Conservation (phyloP, 768 basidiomycete species). For the Lactifluus rugatus region DNA sequence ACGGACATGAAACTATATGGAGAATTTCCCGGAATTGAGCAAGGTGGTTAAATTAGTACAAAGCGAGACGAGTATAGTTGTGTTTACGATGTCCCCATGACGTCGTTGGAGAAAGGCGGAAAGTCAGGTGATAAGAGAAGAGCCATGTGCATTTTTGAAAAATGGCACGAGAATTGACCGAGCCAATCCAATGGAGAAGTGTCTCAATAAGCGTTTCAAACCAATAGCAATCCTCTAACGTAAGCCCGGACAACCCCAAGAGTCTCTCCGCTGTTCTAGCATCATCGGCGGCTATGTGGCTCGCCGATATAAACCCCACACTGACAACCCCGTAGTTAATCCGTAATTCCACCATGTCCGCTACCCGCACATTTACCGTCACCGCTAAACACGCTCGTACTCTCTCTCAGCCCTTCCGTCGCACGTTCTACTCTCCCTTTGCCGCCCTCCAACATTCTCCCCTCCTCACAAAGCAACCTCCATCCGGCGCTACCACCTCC, state of each 20-base stretch:
- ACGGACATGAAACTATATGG: not conserved
- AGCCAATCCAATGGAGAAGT: not conserved
- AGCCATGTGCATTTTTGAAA: not conserved
- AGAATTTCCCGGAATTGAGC: not conserved
- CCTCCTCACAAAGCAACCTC: conserved; percentile 25
- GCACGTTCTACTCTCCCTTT: conserved; percentile 60
- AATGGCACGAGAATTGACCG: not conserved
- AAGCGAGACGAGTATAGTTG: not conserved
- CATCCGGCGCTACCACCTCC: conserved; percentile 17
- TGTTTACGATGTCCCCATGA: not conserved
- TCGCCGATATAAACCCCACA: not conserved
- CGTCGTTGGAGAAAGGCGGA: not conserved
- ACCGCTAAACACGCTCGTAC: conserved; percentile 26
- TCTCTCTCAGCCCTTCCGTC: conserved; percentile 26
- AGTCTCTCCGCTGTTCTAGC: not conserved
- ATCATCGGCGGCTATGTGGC: not conserved
- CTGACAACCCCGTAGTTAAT: not conserved
- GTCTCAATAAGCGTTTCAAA: conserved; percentile 5
- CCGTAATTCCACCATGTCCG: conserved; percentile 22
- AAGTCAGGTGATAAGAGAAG: not conserved
- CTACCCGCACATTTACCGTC: conserved; percentile 21
- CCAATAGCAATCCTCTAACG: conserved; percentile 11
- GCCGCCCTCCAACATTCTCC: conserved; percentile 37
- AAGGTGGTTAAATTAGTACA: not conserved
- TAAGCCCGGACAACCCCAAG: not conserved